A percentile compares a stretch with the other conserved stretches of the same genome.
Evolutionary conservation across 2,329 filamentous ascomycete genomes (phyloP).

Genomic region (Purpureocillium lavendulum): DNA sequence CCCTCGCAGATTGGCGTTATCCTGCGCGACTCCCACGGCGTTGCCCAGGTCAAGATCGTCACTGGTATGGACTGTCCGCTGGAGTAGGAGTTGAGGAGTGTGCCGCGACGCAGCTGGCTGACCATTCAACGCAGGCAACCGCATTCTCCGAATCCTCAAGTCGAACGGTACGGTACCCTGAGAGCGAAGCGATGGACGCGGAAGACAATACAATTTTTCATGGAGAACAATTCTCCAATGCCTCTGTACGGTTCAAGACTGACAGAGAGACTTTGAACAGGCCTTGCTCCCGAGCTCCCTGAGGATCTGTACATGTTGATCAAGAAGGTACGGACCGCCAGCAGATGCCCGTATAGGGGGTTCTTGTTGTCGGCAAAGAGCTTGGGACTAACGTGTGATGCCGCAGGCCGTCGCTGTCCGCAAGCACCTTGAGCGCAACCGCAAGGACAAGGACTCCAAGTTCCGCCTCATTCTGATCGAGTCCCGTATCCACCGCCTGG

Average conservation of each 20-base stretch:
- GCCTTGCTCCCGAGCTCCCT: conserved; percentile 95
- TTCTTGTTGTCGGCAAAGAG: background rate
- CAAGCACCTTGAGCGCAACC: conserved; percentile 99
- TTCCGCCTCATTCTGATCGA: conserved; percentile 99
- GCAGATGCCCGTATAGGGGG: background rate
- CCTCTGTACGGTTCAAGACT: conserved; percentile 90
- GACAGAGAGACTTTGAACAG: conserved; percentile 83
- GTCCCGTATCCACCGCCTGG: conserved; percentile 99
- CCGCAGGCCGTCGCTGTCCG: conserved; percentile 86
- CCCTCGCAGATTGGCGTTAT: conserved; percentile 99
- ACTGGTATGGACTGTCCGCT: conserved; percentile 59
- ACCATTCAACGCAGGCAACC: conserved; percentile 65
- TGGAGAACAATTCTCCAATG: conserved; percentile 32
- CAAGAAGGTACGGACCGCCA: conserved; percentile 75
- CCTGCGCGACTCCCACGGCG: conserved; percentile 94
- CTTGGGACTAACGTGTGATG: conserved; percentile 14
- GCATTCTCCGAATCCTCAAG: conserved; percentile 99
- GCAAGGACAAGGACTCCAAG: conserved; percentile 99
- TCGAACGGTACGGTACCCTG: conserved; percentile 71
- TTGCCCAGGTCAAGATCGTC: conserved; percentile 96
- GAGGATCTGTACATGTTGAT: conserved; percentile 99
- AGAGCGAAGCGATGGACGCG: conserved; percentile 16
- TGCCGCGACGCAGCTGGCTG: conserved; percentile 22
- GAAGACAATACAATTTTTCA: conserved; percentile 14
- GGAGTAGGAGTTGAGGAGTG: background rate